Conservation (phyloP, 495 filamentous ascomycete genomes). For the Aspergillus nanangensis region DNA sequence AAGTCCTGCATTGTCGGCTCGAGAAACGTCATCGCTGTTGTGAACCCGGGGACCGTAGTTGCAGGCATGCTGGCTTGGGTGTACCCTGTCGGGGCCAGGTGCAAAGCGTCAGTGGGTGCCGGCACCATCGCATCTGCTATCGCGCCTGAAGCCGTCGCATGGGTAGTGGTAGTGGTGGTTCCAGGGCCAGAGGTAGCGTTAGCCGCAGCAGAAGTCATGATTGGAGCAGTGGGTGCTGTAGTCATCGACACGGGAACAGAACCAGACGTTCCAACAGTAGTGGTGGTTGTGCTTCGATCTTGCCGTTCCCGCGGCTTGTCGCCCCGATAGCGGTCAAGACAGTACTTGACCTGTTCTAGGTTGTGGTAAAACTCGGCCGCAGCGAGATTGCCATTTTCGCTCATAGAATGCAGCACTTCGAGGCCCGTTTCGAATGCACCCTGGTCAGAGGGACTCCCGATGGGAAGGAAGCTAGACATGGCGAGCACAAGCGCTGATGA, state of each 20-base stretch:
- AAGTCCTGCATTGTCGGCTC: constrained; percentile 46
- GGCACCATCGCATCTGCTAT: no score
- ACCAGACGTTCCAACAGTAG: no score
- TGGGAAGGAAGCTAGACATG: constrained; percentile 39
- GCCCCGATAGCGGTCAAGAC: constrained; percentile 24
- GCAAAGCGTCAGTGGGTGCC: no score
- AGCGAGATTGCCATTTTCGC: constrained; percentile 38
- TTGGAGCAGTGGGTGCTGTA: no score
- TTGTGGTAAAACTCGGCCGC: constrained; percentile 38
- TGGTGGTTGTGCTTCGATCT: not conserved
- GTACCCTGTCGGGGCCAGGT: not conserved
- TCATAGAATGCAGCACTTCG: constrained; percentile 36
- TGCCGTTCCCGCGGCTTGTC: constrained; percentile 9
- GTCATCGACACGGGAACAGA: no score
- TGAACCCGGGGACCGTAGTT: constrained; percentile 23
- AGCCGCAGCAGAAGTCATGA: no score
- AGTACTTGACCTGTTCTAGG: constrained; percentile 31
- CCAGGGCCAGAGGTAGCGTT: no score
- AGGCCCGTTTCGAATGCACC: constrained; percentile 35
- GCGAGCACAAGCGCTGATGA: constrained; percentile 37
- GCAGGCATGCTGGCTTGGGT: constrained; percentile 5
- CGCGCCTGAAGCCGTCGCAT: no score
- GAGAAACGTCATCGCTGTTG: constrained; percentile 41
- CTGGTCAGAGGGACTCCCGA: constrained; percentile 32
- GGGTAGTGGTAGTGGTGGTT: no score